Conservation (phyloP, 345 rosid species). For the Lepidium africanum region DNA sequence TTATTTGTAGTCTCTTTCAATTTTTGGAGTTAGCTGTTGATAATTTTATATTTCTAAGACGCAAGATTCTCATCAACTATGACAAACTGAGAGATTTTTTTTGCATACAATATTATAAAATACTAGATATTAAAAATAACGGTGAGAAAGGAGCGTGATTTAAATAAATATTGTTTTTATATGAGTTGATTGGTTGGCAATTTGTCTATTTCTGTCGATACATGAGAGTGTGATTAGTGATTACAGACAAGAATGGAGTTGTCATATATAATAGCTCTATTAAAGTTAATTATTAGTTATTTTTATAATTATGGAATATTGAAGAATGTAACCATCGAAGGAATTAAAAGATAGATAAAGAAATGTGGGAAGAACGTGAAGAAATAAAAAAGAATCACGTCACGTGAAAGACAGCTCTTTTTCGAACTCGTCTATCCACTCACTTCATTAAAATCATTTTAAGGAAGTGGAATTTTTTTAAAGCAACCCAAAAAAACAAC, state of each 20-base stretch:
- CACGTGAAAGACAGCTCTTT: slow-evolving; percentile 26
- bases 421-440: slow-evolving; percentile 6
- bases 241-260: not conserved
- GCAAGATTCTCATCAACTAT: too few relatives aligned
- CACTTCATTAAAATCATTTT: slow-evolving; percentile 18
- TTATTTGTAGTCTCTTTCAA: too few relatives aligned
- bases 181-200: slow-evolving; percentile 4
- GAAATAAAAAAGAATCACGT: slow-evolving; percentile 14
- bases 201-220: slow-evolving; percentile 7
- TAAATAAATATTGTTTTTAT: not conserved
- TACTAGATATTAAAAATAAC: too few relatives aligned
- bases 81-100: too few relatives aligned
- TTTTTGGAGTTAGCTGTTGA: too few relatives aligned
- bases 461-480: not conserved
- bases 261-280: not conserved
- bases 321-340: slow-evolving; percentile 7
- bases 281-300: not conserved
- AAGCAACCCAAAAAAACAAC: not conserved
- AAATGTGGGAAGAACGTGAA: slow-evolving; percentile 22
- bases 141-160: not conserved
- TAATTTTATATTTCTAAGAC: too few relatives aligned
- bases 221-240: not conserved
- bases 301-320: not conserved
- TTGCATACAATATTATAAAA: too few relatives aligned
- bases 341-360: not conserved